Evolutionary conservation across 2,329 filamentous ascomycete species (phyloP).

Genomic region (Botrytis elliptica): DNA sequence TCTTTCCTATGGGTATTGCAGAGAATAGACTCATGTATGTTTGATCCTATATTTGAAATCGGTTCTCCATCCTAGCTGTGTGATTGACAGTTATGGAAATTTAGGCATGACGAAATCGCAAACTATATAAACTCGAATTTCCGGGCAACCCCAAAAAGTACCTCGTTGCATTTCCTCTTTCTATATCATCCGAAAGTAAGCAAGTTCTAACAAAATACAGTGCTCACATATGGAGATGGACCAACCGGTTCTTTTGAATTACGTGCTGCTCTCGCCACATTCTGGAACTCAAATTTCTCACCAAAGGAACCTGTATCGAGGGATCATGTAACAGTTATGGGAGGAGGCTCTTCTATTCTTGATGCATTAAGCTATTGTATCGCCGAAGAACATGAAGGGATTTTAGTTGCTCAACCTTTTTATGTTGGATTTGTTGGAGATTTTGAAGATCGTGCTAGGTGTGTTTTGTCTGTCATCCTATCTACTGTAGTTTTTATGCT

Average conservation of each 20-base stretch:
- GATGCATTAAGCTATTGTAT: constrained; percentile 44
- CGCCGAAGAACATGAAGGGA: constrained; percentile 45
- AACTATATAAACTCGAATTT: constrained; percentile 22
- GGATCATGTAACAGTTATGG: constrained; percentile 43
- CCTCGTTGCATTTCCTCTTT: neutral
- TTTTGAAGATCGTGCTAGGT: constrained; percentile 38
- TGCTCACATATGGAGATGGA: constrained; percentile 26
- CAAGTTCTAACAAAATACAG: constrained; percentile 1
- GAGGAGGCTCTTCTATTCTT: constrained; percentile 40
- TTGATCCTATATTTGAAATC: no score
- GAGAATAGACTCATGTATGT: constrained; percentile 27
- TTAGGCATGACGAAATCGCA: constrained; percentile 24
- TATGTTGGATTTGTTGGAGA: constrained; percentile 51
- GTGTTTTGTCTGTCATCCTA: neutral
- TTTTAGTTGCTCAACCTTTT: constrained; percentile 47
- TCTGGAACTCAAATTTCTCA: constrained; percentile 44
- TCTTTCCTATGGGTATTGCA: constrained; percentile 25
- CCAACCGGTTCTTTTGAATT: constrained; percentile 40
- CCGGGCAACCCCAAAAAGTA: constrained; percentile 15
- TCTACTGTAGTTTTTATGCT: neutral
- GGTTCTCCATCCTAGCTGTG: neutral
- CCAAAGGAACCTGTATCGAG: constrained; percentile 39
- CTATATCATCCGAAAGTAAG: no score
- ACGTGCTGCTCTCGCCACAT: constrained; percentile 41
- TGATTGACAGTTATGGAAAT: neutral